Conservation (phyloP, 306 rosid genomes). For the Potentilla sterilis region DNA sequence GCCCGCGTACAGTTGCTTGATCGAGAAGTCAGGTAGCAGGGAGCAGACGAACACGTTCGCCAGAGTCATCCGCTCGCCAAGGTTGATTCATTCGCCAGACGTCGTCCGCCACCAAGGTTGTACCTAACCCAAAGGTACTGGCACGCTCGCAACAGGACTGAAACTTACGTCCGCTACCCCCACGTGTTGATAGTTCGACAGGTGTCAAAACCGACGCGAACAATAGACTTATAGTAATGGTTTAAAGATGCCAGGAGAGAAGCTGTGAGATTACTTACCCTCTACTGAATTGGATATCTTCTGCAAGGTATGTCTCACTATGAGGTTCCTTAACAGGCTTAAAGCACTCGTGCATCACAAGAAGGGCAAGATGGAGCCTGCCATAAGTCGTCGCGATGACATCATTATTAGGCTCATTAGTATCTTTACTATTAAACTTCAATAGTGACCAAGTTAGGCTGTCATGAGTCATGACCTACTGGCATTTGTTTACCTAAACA, state of each 20-base stretch:
- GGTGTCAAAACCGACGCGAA: too few relatives aligned
- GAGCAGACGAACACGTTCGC: too few relatives aligned
- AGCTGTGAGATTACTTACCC: conserved; percentile 44
- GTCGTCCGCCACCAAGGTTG: too few relatives aligned
- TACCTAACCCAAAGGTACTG: too few relatives aligned
- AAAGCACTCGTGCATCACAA: conserved; percentile 84
- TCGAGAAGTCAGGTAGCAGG: too few relatives aligned
- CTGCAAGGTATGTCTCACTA: conserved; percentile 56
- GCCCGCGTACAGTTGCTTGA: too few relatives aligned
- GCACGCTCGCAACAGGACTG: too few relatives aligned
- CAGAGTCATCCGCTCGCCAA: too few relatives aligned
- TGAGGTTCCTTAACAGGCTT: conserved; percentile 63
- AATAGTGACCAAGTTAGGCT: conserved; percentile 74
- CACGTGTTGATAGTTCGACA: too few relatives aligned
- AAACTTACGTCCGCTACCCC: too few relatives aligned
- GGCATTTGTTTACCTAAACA: conserved; percentile 47
- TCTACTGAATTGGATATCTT: conserved; percentile 65
- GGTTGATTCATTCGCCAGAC: too few relatives aligned
- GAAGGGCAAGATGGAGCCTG: conserved; percentile 76
- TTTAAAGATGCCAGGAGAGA: neutral
- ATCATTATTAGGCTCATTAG: conserved; percentile 22
- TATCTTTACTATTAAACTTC: conserved; percentile 32
- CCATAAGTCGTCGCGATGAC: conserved; percentile 44
- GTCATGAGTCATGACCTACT: conserved; percentile 48
- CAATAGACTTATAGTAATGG: neutral